Percentiles rank a stretch among this genome's conserved stretches.
These are phyloP conservation scores for Dothidotthia symphoricarpi DNA, from an alignment of 2,329 filamentous ascomycete genomes.

Conservation along the genomic window DNA sequence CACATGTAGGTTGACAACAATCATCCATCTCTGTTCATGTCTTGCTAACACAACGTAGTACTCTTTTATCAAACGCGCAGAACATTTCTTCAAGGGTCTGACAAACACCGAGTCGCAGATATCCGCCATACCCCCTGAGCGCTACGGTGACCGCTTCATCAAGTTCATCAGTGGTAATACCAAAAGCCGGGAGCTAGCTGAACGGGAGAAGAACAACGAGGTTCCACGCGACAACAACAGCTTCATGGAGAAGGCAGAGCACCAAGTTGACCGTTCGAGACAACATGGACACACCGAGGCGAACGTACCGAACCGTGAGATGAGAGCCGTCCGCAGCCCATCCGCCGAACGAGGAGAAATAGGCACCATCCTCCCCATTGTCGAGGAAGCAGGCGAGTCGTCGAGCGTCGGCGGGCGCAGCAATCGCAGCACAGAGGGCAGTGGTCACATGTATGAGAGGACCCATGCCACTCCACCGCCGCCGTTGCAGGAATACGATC, in stretches of 20 bases:
- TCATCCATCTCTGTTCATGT: too few relatives aligned
- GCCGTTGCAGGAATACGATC: slow-evolving; percentile 22
- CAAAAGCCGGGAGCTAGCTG: slow-evolving; percentile 82
- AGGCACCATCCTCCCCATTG: slow-evolving; percentile 69
- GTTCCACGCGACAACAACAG: slow-evolving; percentile 42
- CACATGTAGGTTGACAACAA: slow-evolving; percentile 67
- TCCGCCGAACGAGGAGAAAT: slow-evolving; percentile 57
- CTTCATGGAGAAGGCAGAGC: slow-evolving; percentile 61
- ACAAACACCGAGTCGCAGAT: slow-evolving; percentile 82
- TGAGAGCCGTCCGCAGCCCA: slow-evolving; percentile 59
- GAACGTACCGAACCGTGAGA: slow-evolving; percentile 61
- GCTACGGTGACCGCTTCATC: slow-evolving; percentile 91
- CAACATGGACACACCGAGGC: slow-evolving; percentile 49
- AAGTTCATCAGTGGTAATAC: slow-evolving; percentile 89
- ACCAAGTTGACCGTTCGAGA: slow-evolving; percentile 59
- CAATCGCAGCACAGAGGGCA: slow-evolving; percentile 39
- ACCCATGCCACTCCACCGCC: slow-evolving; percentile 16
- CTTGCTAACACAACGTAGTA: slow-evolving; percentile 61
- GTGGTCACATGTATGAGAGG: slow-evolving; percentile 4
- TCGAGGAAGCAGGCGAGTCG: slow-evolving; percentile 84
- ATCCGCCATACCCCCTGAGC: slow-evolving; percentile 83
- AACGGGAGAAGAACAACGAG: slow-evolving; percentile 51
- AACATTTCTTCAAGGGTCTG: slow-evolving; percentile 96
- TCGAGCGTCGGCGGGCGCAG: slow-evolving; percentile 63
- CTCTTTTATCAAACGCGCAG: slow-evolving; percentile 87